Base-by-base conservation (phyloP, 352 stramenopile species). In the Vaucheria bursata region DNA sequence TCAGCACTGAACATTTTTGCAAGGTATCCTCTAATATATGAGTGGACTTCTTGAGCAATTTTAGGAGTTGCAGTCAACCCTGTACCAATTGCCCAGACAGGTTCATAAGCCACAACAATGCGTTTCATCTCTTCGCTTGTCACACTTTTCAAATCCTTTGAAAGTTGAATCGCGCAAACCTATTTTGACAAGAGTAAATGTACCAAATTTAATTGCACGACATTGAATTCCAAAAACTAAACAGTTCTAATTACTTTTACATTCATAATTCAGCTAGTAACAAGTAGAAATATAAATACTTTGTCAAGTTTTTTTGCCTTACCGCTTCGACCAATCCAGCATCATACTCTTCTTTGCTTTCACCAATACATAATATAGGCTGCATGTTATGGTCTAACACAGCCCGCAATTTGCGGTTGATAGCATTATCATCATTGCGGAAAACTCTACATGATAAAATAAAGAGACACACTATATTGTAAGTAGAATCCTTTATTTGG, bases 341-440 rank as follows among this genome's bases (percentile, higher is more conserved):
- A 39, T 94, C 80, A 68, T 91, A 91, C 83, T 96, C 86, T 36
- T 91, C 89, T 65, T 97, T 87, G 71, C 90, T 95, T 87, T 98
- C 94, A 40, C 95, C 95, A 81, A 98, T 97, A 81, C 95, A 98
- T 80, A 98, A 93, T 86, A 98, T 97, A 53, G 95, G 90, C 52
- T 90, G 90, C 77, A 98, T 91, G 2, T 94, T 94, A 34, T 94
- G 82, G 71, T 89, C 86, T 0, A 95, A 83, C 33, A 92, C 80
- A 36, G 2, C 71, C 6, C 40, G 29, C n/a, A 71, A 65, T 18
- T 37, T 74, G 33, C 25, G 25, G 31, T n/a, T n/a, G n/a, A 50
- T 12, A 12, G 39, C 39, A 12, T 12, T 50, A 12, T 12, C 39
- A 50, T 50, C 5, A 50, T 50, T 50, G 12, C 39, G 39, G 5